These are phyloP conservation scores for Smallanthus sonchifolius DNA, from an alignment of 129 eudicot genomes.

Conservation along the genomic window DNA sequence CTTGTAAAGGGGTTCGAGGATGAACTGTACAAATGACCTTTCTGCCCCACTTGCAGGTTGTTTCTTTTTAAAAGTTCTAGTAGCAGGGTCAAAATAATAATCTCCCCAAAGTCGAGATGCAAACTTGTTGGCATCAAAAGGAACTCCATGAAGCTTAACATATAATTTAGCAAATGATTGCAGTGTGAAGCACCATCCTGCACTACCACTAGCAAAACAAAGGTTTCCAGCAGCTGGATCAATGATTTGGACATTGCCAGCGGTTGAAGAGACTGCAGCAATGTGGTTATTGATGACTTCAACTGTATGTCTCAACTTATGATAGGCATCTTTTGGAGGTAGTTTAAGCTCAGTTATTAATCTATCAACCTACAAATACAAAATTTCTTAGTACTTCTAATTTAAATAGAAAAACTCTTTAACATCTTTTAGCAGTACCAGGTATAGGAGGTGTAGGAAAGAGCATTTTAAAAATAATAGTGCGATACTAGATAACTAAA, in stretches of 20 bases:
- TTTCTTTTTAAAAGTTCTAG: slow-evolving; percentile 71
- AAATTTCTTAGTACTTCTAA: background rate
- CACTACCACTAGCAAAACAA: slow-evolving; percentile 95
- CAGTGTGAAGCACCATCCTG: slow-evolving; percentile 98
- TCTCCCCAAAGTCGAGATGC: slow-evolving; percentile 99
- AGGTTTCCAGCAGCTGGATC: slow-evolving; percentile 86
- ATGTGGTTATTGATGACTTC: slow-evolving; percentile 88
- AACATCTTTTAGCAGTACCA: background rate
- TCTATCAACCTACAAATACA: slow-evolving; percentile 70
- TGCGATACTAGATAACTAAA: background rate
- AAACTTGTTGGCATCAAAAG: slow-evolving; percentile 82
- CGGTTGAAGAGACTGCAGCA: slow-evolving; percentile 85
- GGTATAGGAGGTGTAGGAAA: background rate
- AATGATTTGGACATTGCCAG: slow-evolving; percentile 77
- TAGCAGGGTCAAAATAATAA: slow-evolving; percentile 62
- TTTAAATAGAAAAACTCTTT: background rate
- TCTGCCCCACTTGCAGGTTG: slow-evolving; percentile 78
- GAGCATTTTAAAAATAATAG: background rate
- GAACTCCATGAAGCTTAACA: slow-evolving; percentile 86
- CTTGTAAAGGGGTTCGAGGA: slow-evolving; percentile 93
- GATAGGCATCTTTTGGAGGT: slow-evolving; percentile 97
- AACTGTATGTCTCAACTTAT: slow-evolving; percentile 81
- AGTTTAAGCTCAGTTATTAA: slow-evolving; percentile 87
- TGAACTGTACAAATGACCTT: slow-evolving; percentile 88
- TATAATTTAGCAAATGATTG: slow-evolving; percentile 95